phyloP scores from a whole-genome alignment of 306 rosid genomes.

The Lathyrus sativus region DNA sequence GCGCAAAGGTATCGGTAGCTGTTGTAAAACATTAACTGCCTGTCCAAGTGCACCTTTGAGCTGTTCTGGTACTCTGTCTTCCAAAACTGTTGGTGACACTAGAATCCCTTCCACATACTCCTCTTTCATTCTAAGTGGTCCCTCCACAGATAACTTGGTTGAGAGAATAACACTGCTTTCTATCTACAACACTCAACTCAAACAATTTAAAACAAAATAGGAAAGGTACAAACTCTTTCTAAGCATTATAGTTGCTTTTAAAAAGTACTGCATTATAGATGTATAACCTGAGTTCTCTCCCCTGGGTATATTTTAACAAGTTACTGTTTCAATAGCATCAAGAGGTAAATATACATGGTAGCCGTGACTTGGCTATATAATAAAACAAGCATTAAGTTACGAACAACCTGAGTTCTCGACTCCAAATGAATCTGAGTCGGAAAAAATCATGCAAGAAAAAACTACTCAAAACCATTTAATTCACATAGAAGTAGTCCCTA shows the following conservation, averaged over 20 bases:
- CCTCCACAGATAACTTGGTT: conserved; percentile 80
- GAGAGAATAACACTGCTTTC: conserved; percentile 70
- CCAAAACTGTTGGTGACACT: conserved; percentile 75
- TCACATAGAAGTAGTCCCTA: conserved; percentile 24
- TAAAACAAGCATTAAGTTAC: conserved; percentile 1
- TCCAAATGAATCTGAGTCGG: background rate
- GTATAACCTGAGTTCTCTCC: too few relatives aligned
- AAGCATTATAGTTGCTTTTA: conserved; percentile 17
- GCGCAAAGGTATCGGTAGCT: conserved; percentile 76
- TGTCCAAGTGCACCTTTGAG: conserved; percentile 87
- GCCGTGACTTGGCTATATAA: conserved; percentile 10
- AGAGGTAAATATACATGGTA: conserved; percentile 28
- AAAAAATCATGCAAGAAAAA: conserved; percentile 11
- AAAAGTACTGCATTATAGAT: too few relatives aligned
- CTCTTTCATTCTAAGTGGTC: conserved; percentile 94
- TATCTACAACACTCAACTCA: conserved; percentile 55
- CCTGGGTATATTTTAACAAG: background rate
- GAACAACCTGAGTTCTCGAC: conserved; percentile 20
- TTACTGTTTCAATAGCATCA: conserved; percentile 19
- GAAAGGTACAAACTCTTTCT: conserved; percentile 1
- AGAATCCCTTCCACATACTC: conserved; percentile 82
- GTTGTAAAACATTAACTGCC: conserved; percentile 69
- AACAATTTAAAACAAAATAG: conserved; percentile 18
- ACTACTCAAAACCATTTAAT: conserved; percentile 21
- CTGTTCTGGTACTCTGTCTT: conserved; percentile 80